phyloP scores from a whole-genome alignment of 1,139 yeast species.

The Nadsonia starkeyi-henricii region DNA sequence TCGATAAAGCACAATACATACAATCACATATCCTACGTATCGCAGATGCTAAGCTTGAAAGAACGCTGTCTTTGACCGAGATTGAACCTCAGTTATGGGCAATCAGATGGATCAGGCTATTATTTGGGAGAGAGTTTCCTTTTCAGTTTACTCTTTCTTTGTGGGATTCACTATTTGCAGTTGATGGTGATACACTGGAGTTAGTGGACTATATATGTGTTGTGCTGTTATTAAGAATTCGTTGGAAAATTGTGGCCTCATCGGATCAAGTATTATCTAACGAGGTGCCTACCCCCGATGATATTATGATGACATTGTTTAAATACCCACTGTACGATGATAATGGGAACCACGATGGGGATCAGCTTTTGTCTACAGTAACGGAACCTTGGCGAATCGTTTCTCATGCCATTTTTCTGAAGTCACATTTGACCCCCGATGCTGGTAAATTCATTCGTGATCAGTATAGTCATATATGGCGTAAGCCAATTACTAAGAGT shows the following conservation, averaged over 20 bases:
- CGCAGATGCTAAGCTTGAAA: constrained; percentile 23
- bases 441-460: constrained; percentile 19
- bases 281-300: constrained; percentile 6
- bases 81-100: constrained; percentile 52
- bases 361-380: background rate
- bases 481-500: constrained; percentile 2
- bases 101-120: constrained; percentile 38
- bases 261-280: constrained; percentile 15
- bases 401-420: constrained; percentile 20
- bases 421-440: constrained; percentile 14
- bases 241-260: constrained; percentile 15
- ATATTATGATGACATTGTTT: constrained; percentile 19
- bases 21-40: constrained; percentile 26
- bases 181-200: constrained; percentile 16
- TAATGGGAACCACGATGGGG: constrained; percentile 2
- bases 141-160: constrained; percentile 18
- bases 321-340: constrained; percentile 17
- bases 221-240: constrained; percentile 21
- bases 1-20: constrained; percentile 18
- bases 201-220: constrained; percentile 24
- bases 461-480: constrained; percentile 12
- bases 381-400: constrained; percentile 14
- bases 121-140: constrained; percentile 37
- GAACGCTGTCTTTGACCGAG: constrained; percentile 27
- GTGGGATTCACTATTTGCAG: constrained; percentile 29